These are phyloP conservation scores for Lentinula sp. DNA, from an alignment of 768 basidiomycete species.

Conservation along the genomic window DNA sequence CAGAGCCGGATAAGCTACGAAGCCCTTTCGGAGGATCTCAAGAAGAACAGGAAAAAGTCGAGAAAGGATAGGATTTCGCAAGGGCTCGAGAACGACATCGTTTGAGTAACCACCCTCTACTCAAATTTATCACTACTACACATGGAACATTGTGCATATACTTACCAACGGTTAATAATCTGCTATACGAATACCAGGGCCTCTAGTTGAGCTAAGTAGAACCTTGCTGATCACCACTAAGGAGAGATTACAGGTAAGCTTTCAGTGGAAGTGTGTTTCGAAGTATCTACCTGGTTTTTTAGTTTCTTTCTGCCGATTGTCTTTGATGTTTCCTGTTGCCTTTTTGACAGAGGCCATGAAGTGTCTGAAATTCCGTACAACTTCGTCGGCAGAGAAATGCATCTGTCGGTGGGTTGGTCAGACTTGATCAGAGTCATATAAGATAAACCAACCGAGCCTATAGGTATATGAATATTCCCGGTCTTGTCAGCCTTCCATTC, in stretches of 20 bases:
- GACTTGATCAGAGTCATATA: not conserved
- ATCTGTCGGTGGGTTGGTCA: conserved; percentile 36
- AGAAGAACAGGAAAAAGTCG: conserved; percentile 29
- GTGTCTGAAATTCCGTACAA: conserved; percentile 72
- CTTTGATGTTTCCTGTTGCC: conserved; percentile 62
- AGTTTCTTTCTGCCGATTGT: conserved; percentile 5
- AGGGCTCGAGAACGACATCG: not conserved
- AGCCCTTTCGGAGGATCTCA: conserved; percentile 30
- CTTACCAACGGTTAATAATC: conserved; percentile 46
- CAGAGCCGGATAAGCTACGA: conserved; percentile 29
- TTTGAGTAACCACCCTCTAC: conserved; percentile 2
- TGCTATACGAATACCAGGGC: conserved; percentile 84
- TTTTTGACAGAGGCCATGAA: conserved; percentile 72
- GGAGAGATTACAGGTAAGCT: conserved; percentile 17
- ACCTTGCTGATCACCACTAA: conserved; percentile 77
- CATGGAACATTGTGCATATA: conserved; percentile 11
- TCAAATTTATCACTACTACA: conserved; percentile 5
- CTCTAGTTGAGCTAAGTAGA: conserved; percentile 78
- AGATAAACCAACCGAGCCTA: conserved; percentile 56
- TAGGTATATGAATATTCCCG: conserved; percentile 78
- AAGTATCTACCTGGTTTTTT: conserved; percentile 1
- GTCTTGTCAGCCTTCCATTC: conserved; percentile 93
- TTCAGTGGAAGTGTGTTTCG: not conserved
- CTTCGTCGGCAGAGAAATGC: conserved; percentile 67
- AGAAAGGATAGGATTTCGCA: conserved; percentile 17